Conservation (phyloP, 75 land plant genomes). For the Isoetes taiwanensis region DNA sequence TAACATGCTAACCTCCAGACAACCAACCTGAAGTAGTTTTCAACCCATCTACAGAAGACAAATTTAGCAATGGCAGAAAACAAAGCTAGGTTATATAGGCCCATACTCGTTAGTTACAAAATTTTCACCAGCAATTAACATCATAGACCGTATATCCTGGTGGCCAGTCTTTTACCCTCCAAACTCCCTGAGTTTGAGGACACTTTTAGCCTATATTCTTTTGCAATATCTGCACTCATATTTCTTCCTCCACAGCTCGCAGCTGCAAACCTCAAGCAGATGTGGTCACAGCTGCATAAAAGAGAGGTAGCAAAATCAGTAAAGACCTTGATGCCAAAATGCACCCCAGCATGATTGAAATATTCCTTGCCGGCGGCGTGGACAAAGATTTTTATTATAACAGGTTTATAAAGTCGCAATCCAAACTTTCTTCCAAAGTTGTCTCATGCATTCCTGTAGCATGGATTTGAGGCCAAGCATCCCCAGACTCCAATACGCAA, state of each 20-base stretch:
- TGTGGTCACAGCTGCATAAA: no score
- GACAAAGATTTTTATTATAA: no score
- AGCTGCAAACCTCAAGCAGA: neutral
- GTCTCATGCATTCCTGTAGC: no score
- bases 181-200: neutral
- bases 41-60: slow-evolving; percentile 50
- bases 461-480: no score
- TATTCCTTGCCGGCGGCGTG: no score
- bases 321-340: no score
- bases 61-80: neutral
- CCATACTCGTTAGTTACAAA: neutral
- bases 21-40: slow-evolving; percentile 77
- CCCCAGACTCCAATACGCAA: no score
- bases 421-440: no score
- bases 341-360: no score
- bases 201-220: neutral
- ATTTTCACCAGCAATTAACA: neutral
- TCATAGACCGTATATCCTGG: neutral
- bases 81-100: neutral
- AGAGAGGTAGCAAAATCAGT: no score
- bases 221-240: neutral
- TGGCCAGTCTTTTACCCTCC: neutral
- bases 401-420: no score
- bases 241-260: no score
- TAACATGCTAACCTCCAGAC: slow-evolving; percentile 77